These are phyloP conservation scores for Strigomonas oncopelti DNA, from an alignment of 208 protist genomes.

Conservation along the genomic window DNA sequence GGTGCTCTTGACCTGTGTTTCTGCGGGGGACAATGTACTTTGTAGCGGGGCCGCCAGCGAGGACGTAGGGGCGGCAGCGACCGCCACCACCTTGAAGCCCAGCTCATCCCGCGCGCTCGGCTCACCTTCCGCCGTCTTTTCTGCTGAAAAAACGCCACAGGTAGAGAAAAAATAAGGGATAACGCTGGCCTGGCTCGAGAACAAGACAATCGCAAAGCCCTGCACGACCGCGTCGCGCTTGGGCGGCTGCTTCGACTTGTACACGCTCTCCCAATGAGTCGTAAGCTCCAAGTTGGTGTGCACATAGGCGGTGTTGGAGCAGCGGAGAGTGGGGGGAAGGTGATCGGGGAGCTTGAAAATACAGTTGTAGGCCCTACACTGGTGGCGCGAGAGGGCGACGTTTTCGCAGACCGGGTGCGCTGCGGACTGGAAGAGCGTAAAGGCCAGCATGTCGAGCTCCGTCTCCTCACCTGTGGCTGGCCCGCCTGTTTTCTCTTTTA, in stretches of 20 bases:
- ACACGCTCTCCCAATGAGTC: slow-evolving; percentile 18
- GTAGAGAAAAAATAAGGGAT: slow-evolving; percentile 6
- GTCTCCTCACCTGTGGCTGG: neutral
- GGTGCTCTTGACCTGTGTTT: slow-evolving; percentile 26
- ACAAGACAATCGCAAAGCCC: neutral
- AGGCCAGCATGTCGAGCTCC: neutral
- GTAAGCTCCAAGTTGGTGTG: neutral
- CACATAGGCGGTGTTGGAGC: neutral
- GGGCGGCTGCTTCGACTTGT: slow-evolving; percentile 3
- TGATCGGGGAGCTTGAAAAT: slow-evolving; percentile 1
- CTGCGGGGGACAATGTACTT: slow-evolving; percentile 19
- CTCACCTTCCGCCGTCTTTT: neutral
- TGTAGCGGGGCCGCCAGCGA: slow-evolving; percentile 28
- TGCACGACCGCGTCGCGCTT: neutral
- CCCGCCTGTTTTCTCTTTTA: neutral
- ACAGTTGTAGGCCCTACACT: neutral
- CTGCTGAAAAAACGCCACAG: neutral
- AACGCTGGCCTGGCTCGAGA: neutral
- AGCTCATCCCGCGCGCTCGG: neutral
- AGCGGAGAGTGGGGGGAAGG: neutral
- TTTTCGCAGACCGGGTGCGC: neutral
- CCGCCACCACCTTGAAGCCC: slow-evolving; percentile 10
- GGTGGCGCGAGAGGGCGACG: neutral
- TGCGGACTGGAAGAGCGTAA: neutral
- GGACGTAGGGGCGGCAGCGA: slow-evolving; percentile 28